Evolutionary conservation across 768 basidiomycete species (phyloP), one percentile per base, ranked within the genome.

Genomic region (Tephrocybe sp.): DNA sequence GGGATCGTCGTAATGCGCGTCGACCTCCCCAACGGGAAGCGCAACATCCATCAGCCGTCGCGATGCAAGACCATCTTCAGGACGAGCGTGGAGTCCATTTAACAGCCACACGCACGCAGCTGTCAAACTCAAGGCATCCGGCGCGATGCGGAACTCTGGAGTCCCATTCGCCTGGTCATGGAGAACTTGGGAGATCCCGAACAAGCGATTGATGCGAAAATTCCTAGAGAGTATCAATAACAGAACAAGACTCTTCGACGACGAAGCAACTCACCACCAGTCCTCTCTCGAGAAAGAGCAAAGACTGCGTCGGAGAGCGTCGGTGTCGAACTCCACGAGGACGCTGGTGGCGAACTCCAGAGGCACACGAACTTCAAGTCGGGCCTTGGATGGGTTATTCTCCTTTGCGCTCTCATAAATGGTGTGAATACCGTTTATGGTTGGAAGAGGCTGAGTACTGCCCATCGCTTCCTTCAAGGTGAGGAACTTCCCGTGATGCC

Each of bases 1-100:
- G 4, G 9, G 43, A 9, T n/a, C 19, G 1, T 16, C 25, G 21
- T 16, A n/a, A n/a, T n/a, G n/a, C n/a, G n/a, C 46, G 18, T 44
- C 43, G 11, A 24, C 34, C 11, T 54, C 44, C 1, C 47, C 44
- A 16, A 53, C 3, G 6, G 58, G 60, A 15, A 61, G 49, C 6
- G 38, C 46, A 8, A 51, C 46, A 5, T 47, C 35, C 47, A 59
- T 52, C 16, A 61, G 52, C 1, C 39, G 21, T 21, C 53, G 32
- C 4, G 47, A 47, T 7, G 57, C 51, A 9, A 54, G 43, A 1
- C 57, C 54, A 21, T 53, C 52, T 5, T 60, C 49, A 1, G 54
- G 56, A 5, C 52, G 41, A 18, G 58, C 41, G 41, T 61, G 58
- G 5, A 59, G 39, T 21, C 52, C 25, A 34, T 61, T 61, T 4